Base-by-base conservation (phyloP, 371 early-diverging fungal genomes). In the Batrachochytrium dendrobatidis region DNA sequence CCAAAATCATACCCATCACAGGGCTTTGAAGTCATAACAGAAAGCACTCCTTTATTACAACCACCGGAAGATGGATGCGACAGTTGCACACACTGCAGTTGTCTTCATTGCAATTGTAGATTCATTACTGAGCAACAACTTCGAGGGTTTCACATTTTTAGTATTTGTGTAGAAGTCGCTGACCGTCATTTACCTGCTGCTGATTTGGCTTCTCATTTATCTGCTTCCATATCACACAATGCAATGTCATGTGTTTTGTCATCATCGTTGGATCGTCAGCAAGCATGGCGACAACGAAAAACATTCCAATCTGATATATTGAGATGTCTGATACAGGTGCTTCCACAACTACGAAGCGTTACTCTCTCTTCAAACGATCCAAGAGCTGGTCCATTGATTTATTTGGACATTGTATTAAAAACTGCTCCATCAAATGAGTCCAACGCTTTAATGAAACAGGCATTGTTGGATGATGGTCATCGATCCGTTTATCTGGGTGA, bases 61-160 rank as follows among this genome's bases (percentile, higher is more conserved):
- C n/a, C n/a, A n/a, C n/a, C n/a, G n/a, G n/a, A n/a, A 39, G 39
- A 39, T n/a, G 12, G 15, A n/a, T 39, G 39, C 39, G 39, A 39
- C 39, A 39, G 39, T n/a, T 39, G 39, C 39, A n/a, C 39, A 39
- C 12, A 57, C 35, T 57, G 58, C 58, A 39, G 51, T 25, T 57
- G 58, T 45, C 33, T 34, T 26, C 31, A 57, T 17, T 57, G 58
- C 54, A 57, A 57, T 25, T 57, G 58, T 20, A 44, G 51, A 15
- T 57, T 48, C 25, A 57, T 57, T 17, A 25, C 58, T 15, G 30
- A 24, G 26, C 58, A 57, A 22, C 10, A 22, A 28, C 29, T 28
- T 29, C 54, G 29, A 24, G 58, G 58, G 20, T 57, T 34, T 25
- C 15, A 48, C 49, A 53, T 57, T 17, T 32, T 48, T 32, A 34